phyloP scores from a whole-genome alignment of 1,284 basidiomycete species.

The Puccinia brachypodii region DNA sequence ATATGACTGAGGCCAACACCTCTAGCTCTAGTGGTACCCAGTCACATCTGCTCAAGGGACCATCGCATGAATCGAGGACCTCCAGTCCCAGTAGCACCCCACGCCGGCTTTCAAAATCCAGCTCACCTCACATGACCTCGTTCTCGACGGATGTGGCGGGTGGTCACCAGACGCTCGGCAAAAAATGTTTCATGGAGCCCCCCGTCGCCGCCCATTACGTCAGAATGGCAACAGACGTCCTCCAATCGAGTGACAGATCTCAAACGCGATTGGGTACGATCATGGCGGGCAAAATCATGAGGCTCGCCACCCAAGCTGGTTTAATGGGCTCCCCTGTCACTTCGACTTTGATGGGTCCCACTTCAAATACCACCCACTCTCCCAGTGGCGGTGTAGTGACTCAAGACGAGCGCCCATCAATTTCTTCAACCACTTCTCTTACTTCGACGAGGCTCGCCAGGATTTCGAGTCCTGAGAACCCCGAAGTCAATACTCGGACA shows the following conservation, averaged over 20 bases:
- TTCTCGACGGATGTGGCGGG: not conserved
- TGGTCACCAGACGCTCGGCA: not conserved
- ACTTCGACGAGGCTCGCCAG: not conserved
- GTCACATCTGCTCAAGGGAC: not conserved
- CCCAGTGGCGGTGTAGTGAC: not conserved
- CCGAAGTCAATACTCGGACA: not conserved
- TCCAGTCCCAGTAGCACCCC: conserved; percentile 25
- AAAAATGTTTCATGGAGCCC: conserved; percentile 44
- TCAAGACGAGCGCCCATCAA: conserved; percentile 10
- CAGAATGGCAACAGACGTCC: conserved; percentile 46
- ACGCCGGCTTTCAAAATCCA: not conserved
- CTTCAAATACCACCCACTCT: not conserved
- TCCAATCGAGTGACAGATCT: conserved; percentile 38
- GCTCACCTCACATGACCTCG: conserved; percentile 9
- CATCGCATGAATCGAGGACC: conserved; percentile 4
- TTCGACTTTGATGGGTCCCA: not conserved
- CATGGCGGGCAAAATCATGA: conserved; percentile 45
- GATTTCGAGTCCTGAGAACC: not conserved
- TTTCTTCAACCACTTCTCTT: conserved; percentile 1
- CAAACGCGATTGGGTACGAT: conserved; percentile 39
- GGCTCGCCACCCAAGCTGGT: conserved; percentile 35
- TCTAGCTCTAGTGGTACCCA: not conserved
- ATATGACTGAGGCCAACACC: conserved; percentile 22
- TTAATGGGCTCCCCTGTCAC: conserved; percentile 24
- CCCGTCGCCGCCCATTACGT: conserved; percentile 44